A percentile compares a stretch with the other conserved stretches of the same genome.
Evolutionary conservation across 1,284 basidiomycete species (phyloP).

Genomic region (Naganishia liquefaciens): DNA sequence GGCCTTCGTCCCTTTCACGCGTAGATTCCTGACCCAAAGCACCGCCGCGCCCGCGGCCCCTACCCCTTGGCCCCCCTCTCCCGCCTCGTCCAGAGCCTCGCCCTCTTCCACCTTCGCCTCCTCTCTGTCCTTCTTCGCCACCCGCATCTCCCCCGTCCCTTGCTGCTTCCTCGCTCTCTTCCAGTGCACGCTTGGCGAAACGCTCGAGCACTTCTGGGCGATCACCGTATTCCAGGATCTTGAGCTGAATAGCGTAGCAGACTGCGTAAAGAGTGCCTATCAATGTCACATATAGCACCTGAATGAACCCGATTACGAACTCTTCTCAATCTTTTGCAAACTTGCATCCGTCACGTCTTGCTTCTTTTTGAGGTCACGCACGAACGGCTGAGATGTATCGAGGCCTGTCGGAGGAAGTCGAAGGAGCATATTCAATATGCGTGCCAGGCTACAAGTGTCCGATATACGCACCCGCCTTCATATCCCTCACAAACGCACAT

Average conservation of each 20-base stretch:
- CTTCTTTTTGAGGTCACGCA: constrained; percentile 79
- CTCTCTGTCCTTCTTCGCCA: constrained; percentile 4
- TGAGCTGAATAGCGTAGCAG: constrained; percentile 51
- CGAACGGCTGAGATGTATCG: constrained; percentile 68
- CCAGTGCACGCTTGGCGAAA: constrained; percentile 52
- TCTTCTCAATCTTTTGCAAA: constrained; percentile 89
- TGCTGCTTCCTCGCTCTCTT: constrained; percentile 43
- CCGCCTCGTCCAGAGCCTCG: constrained; percentile 19
- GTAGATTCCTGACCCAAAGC: not conserved
- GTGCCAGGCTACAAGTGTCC: not conserved
- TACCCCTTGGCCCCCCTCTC: constrained; percentile 9
- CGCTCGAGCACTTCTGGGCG: constrained; percentile 50
- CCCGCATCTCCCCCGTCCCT: constrained; percentile 28
- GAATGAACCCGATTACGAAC: constrained; percentile 56
- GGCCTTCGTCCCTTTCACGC: constrained; percentile 5
- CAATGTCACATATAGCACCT: not conserved
- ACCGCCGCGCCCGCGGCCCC: constrained; percentile 14
- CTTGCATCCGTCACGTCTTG: constrained; percentile 81
- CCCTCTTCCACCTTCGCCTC: constrained; percentile 1
- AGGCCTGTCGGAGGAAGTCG: constrained; percentile 61
- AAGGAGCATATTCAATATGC: not conserved
- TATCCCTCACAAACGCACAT: constrained; percentile 74
- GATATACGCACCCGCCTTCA: constrained; percentile 66
- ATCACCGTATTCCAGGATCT: constrained; percentile 52
- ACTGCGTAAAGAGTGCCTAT: constrained; percentile 38